phyloP scores from a whole-genome alignment of 352 stramenopile genomes.

The Globisporangium cylindrosporum region DNA sequence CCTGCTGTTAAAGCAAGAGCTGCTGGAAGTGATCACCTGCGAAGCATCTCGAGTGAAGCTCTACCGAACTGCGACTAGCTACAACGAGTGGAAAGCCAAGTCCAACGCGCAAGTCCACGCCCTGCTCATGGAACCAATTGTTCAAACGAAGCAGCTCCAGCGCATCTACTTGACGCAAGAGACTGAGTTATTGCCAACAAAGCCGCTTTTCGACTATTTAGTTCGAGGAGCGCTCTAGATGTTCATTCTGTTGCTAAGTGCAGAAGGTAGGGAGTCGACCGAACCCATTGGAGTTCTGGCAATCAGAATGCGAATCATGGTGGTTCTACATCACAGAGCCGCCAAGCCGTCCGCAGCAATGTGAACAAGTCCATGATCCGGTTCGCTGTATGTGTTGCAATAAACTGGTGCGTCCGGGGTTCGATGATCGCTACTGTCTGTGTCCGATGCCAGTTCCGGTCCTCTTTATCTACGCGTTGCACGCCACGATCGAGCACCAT shows the following conservation, averaged over 20 bases:
- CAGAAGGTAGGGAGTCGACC: background rate
- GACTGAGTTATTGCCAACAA: background rate
- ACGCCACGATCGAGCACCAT: background rate
- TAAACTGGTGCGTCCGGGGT: background rate
- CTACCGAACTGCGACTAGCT: background rate
- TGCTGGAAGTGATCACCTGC: background rate
- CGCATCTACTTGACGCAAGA: background rate
- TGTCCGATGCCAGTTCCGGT: background rate
- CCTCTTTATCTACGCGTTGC: background rate
- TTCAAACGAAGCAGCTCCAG: background rate
- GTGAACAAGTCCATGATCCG: background rate
- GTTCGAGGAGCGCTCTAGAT: background rate
- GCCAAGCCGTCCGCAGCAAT: background rate
- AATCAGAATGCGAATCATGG: no score
- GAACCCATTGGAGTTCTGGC: background rate
- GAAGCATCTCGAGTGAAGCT: background rate
- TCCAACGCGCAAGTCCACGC: background rate
- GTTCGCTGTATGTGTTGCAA: background rate
- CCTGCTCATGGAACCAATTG: background rate
- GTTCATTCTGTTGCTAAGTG: background rate
- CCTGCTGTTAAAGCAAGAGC: background rate
- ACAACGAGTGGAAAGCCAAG: background rate
- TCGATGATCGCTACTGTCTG: background rate
- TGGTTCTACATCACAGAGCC: background rate
- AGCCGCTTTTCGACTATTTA: background rate